These are phyloP conservation scores for Periconia macrospinosa DNA, from an alignment of 2,329 filamentous ascomycete species.

Conservation along the genomic window DNA sequence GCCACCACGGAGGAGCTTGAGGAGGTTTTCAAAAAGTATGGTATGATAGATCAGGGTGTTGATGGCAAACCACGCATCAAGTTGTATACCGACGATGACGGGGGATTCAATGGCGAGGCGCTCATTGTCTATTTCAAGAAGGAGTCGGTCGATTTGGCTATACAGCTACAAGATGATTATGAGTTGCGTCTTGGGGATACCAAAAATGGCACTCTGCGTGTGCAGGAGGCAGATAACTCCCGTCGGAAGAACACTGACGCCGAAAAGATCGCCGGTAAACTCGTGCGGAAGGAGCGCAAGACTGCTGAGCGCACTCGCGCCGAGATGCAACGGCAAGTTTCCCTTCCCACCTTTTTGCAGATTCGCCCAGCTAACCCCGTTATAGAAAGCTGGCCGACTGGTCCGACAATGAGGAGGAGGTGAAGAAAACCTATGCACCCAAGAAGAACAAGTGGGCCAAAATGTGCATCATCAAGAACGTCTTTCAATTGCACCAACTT, in stretches of 20 bases:
- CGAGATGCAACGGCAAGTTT: conserved; percentile 70
- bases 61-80: conserved; percentile 87
- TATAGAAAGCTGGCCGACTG: conserved; percentile 85
- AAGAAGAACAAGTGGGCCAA: conserved; percentile 70
- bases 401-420: conserved; percentile 76
- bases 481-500: conserved; percentile 87
- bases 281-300: conserved; percentile 70
- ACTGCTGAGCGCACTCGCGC: conserved; percentile 92
- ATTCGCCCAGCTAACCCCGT: conserved; percentile 18
- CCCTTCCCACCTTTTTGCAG: not conserved
- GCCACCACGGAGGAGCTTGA: conserved; percentile 78
- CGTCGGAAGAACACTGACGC: conserved; percentile 86
- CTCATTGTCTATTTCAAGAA: conserved; percentile 93
- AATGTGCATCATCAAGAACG: conserved; percentile 83
- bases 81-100: conserved; percentile 80
- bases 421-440: conserved; percentile 44
- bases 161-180: conserved; percentile 78
- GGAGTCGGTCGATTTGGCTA: conserved; percentile 85
- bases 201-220: conserved; percentile 63
- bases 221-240: conserved; percentile 82
- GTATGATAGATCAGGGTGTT: conserved; percentile 93
- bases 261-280: conserved; percentile 48
- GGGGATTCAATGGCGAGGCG: conserved; percentile 90
- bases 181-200: conserved; percentile 69
- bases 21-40: conserved; percentile 81